These are phyloP conservation scores for Rhizopus microsporus DNA, from an alignment of 371 early-diverging fungal genomes.

Conservation along the genomic window DNA sequence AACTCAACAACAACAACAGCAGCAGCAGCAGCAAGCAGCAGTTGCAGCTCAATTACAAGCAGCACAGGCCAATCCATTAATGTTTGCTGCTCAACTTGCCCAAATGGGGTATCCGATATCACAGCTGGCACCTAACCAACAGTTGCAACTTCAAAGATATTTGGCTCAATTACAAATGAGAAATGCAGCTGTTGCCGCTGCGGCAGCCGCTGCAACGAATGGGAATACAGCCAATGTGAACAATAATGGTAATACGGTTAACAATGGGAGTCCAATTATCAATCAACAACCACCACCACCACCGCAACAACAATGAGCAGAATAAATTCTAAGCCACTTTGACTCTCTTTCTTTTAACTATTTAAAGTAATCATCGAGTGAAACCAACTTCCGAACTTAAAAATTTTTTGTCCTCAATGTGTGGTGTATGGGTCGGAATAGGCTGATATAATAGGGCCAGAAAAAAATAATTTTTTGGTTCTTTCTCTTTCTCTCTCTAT, in stretches of 20 bases:
- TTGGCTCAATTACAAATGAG: slow-evolving; percentile 43
- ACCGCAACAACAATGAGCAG: too few species aligned
- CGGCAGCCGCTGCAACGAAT: slow-evolving; percentile 8
- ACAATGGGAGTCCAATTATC: background rate
- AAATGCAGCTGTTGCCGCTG: slow-evolving; percentile 32
- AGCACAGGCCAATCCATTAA: slow-evolving; percentile 33
- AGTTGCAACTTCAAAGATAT: slow-evolving; percentile 43
- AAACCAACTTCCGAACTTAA: background rate
- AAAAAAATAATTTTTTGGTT: slow-evolving; percentile 4
- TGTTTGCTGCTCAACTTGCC: slow-evolving; percentile 43
- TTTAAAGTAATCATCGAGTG: slow-evolving; percentile 5
- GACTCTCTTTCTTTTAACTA: background rate
- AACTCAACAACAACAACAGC: slow-evolving; percentile 24
- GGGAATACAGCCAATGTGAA: background rate
- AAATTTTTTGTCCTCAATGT: background rate
- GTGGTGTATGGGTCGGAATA: background rate
- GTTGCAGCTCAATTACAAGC: slow-evolving; percentile 28
- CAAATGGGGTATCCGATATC: slow-evolving; percentile 51
- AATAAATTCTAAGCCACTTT: slow-evolving; percentile 3
- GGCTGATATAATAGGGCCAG: background rate
- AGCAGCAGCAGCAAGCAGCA: slow-evolving; percentile 19
- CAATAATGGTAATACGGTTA: background rate
- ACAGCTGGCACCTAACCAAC: slow-evolving; percentile 40
- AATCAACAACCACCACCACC: background rate
- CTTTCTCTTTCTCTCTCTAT: slow-evolving; percentile 24